Evolutionary conservation across 2,329 filamentous ascomycete species (phyloP).

Genomic region (Nemania sp.): DNA sequence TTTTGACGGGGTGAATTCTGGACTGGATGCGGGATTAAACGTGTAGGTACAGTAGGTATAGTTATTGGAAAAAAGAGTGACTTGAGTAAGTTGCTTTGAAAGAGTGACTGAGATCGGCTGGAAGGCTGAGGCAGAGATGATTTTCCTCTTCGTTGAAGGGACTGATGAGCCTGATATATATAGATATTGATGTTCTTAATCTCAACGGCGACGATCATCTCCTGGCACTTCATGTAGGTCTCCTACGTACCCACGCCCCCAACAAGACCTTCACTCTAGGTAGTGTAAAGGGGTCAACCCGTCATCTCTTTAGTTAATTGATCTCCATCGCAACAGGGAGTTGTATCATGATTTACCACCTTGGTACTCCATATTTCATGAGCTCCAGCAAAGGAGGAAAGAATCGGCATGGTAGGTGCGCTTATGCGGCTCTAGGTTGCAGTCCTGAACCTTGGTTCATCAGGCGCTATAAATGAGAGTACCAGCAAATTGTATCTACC

Average conservation of each 20-base stretch:
- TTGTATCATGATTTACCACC: slow-evolving; percentile 26
- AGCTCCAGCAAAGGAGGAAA: neutral
- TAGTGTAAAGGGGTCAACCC: neutral
- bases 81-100: slow-evolving; percentile 22
- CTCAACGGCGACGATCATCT: neutral
- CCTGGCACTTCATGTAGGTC: neutral
- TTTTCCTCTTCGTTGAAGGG: neutral
- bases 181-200: neutral
- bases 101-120: slow-evolving; percentile 19
- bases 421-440: neutral
- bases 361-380: too few species aligned
- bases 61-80: slow-evolving; percentile 23
- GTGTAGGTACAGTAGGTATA: neutral
- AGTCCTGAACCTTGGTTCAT: neutral
- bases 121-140: slow-evolving; percentile 5
- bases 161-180: slow-evolving; percentile 20
- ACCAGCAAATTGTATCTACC: neutral
- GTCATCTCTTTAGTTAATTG: slow-evolving; percentile 15
- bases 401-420: neutral
- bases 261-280: neutral
- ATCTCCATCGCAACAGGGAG: slow-evolving; percentile 21
- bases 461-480: neutral
- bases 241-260: neutral
- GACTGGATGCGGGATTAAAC: neutral
- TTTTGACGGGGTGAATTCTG: slow-evolving; percentile 30